Evolutionary conservation across 176 grass and related monocot species (phyloP), one percentile per base, ranked within the genome.

Genomic region (Hordeum marinum): DNA sequence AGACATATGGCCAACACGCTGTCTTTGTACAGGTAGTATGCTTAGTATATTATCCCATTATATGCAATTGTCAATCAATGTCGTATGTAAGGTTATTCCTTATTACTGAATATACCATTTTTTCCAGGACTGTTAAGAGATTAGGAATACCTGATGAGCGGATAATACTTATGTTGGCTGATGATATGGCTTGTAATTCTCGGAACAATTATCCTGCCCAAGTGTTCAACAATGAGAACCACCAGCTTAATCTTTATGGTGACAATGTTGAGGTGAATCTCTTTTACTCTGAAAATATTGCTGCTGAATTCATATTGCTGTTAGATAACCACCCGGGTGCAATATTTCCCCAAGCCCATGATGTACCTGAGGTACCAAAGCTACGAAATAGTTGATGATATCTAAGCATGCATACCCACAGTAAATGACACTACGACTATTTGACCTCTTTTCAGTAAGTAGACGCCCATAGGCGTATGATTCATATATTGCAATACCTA

Each of bases 221-320:
- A 86, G 97, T 99, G 79, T 99, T 99, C 81, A 99, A 99, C 79
- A 96, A 99, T 84, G 97, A 94, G 85, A 99, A 99, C 82, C 97
- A 99, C 79, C 94, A 96, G 83, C 86, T 99, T 63, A 99, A 99
- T 84, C 78, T 99, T 20, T 99, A 99, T 62, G 97, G 91, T 23
- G 90, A 99, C 78, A 99, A 96, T 64, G 94, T 99, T 46, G 97
- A 99, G 91, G 97, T 99, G 18, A 92, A 79, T 91, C 39, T 68
- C 43, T 75, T 75, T 61, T 67, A 68, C 68, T 77, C 42, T 73
- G 12, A 58, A 83, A 57, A 34, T 62, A 43, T 32, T 67, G 17
- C 37, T 50, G 17, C 11, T 73, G 42, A 88, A 75, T 27, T 72
- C 11, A 57, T 82, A 71, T 83, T 18, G 7, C 37, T 70, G 57